Percentiles rank a stretch among this genome's conserved stretches.
Evolutionary conservation across 495 filamentous ascomycete genomes (phyloP).

Genomic region (Hypoxylon subgilvum): DNA sequence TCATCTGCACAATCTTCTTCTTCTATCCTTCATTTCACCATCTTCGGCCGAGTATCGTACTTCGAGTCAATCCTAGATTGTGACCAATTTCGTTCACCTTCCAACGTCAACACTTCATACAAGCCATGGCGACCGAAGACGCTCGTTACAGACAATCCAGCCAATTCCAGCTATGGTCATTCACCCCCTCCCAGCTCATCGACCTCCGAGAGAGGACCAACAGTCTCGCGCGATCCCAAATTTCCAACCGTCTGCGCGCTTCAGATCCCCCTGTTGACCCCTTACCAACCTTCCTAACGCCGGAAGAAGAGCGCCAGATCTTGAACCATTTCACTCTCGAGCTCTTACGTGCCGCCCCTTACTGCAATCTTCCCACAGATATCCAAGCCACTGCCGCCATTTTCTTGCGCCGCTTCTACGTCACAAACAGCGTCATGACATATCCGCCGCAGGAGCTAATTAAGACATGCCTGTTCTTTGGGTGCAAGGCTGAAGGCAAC

Average conservation of each 20-base stretch:
- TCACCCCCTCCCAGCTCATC: constrained; percentile 72
- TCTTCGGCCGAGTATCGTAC: too few relatives aligned
- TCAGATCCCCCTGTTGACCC: constrained; percentile 44
- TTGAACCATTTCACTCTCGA: constrained; percentile 79
- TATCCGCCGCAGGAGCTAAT: constrained; percentile 89
- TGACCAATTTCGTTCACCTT: too few relatives aligned
- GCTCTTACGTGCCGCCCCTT: constrained; percentile 74
- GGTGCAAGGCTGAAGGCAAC: constrained; percentile 86
- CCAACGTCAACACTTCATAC: too few relatives aligned
- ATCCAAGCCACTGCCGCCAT: constrained; percentile 90
- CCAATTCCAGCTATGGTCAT: constrained; percentile 94
- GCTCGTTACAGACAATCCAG: constrained; percentile 88
- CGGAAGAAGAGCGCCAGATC: constrained; percentile 81
- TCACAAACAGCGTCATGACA: constrained; percentile 92
- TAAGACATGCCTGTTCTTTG: constrained; percentile 85
- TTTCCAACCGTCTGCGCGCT: constrained; percentile 55
- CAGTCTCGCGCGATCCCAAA: constrained; percentile 69
- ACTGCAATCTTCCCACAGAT: constrained; percentile 77
- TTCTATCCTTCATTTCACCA: too few relatives aligned
- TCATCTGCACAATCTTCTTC: too few relatives aligned
- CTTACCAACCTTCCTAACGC: constrained; percentile 73
- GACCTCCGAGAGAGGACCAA: constrained; percentile 78
- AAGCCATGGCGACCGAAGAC: constrained; percentile 76
- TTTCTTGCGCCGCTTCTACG: constrained; percentile 92
- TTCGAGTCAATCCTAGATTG: too few relatives aligned